Conservation (phyloP, 78 protist species). For the Creolimax fragrantissima region DNA sequence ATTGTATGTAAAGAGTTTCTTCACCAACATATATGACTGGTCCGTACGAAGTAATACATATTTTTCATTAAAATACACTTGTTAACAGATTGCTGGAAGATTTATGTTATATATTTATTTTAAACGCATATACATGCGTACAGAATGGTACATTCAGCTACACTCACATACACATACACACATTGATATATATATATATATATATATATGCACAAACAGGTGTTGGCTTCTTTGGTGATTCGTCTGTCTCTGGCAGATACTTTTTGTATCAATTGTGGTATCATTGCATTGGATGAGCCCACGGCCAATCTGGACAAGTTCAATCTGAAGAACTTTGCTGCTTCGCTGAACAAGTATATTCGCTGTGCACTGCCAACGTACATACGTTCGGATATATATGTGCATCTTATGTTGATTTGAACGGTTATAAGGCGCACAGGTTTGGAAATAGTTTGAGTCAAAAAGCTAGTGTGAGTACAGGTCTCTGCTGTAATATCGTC, state of each 20-base stretch:
- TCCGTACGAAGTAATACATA: too few relatives aligned
- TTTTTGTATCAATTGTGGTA: constrained; percentile 94
- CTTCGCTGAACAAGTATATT: constrained; percentile 33
- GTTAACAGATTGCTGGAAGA: too few relatives aligned
- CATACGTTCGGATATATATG: not conserved
- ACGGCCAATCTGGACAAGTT: constrained; percentile 94
- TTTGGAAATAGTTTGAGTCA: not conserved
- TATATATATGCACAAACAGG: constrained; percentile 16
- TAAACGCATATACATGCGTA: constrained; percentile 10
- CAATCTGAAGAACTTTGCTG: constrained; percentile 79
- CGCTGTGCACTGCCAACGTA: not conserved
- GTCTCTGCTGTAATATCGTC: too few relatives aligned
- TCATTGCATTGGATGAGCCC: constrained; percentile 99
- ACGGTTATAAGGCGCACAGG: not conserved
- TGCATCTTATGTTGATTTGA: not conserved
- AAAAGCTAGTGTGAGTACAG: not conserved
- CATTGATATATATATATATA: not conserved
- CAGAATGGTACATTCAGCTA: not conserved
- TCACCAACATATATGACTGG: too few relatives aligned
- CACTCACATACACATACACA: not conserved
- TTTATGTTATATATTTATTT: too few relatives aligned
- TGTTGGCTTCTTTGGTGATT: constrained; percentile 92
- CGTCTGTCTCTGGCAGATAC: constrained; percentile 96
- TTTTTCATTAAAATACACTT: too few relatives aligned
- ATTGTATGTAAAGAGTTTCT: too few relatives aligned